A percentile compares a stretch with the other conserved stretches of the same genome.
These are phyloP conservation scores for Kwoniella sp. DNA, from an alignment of 768 basidiomycete genomes.

Conservation along the genomic window DNA sequence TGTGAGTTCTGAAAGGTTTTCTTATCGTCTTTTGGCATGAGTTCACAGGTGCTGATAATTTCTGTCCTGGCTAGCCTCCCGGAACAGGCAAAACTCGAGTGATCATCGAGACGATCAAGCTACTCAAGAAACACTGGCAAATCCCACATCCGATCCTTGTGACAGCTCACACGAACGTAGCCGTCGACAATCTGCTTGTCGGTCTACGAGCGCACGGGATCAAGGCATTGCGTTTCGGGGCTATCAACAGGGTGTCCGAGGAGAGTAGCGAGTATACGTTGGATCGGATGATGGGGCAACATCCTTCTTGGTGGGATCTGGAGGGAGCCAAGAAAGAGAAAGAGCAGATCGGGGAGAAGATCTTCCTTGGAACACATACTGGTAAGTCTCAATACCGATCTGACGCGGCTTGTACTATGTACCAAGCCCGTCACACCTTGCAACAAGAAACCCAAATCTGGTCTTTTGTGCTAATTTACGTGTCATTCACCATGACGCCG, in stretches of 20 bases:
- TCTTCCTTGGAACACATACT: neutral
- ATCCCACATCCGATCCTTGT: conserved; percentile 82
- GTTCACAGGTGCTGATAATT: conserved; percentile 24
- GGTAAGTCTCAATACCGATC: conserved; percentile 8
- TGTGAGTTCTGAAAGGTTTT: conserved; percentile 64
- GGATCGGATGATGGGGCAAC: conserved; percentile 66
- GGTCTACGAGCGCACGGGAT: conserved; percentile 66
- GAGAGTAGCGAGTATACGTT: conserved; percentile 66
- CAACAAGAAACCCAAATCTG: neutral
- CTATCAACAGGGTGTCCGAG: conserved; percentile 64
- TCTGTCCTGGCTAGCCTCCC: conserved; percentile 12
- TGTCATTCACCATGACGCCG: no score
- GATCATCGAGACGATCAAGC: conserved; percentile 77
- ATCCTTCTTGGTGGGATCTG: conserved; percentile 56
- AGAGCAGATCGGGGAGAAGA: conserved; percentile 17
- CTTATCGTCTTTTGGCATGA: neutral
- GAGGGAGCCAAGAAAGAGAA: conserved; percentile 14
- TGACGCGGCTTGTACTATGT: no score
- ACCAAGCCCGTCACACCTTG: no score
- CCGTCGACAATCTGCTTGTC: conserved; percentile 86
- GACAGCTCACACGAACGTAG: conserved; percentile 92
- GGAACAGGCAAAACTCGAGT: conserved; percentile 86
- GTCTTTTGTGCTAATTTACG: no score
- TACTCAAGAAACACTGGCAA: conserved; percentile 81
- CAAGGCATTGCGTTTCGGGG: conserved; percentile 76